phyloP scores from a whole-genome alignment of 2,329 filamentous ascomycete genomes.

The Bipolaris victoriae region DNA sequence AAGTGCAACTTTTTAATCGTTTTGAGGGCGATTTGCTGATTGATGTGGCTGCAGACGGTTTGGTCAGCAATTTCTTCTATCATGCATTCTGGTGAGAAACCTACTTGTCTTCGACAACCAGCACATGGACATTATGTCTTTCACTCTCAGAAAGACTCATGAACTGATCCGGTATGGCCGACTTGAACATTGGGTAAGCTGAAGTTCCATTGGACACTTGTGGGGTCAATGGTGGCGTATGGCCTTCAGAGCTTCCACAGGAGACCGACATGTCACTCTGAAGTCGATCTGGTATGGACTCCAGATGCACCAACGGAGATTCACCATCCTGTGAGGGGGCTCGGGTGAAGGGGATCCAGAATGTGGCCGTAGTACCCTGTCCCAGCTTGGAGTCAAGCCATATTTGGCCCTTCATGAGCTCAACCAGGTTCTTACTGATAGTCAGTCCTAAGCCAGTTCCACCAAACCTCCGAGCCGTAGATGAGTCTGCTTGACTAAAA shows the following conservation, averaged over 20 bases:
- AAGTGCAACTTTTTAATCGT: conserved; percentile 78
- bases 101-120: conserved; percentile 83
- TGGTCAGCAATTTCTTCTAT: conserved; percentile 5
- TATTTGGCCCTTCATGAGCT: conserved; percentile 81
- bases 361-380: conserved; percentile 73
- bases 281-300: conserved; percentile 69
- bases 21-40: conserved; percentile 77
- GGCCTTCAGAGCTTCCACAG: conserved; percentile 69
- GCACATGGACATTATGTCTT: conserved; percentile 68
- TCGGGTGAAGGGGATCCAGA: conserved; percentile 79
- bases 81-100: conserved; percentile 34
- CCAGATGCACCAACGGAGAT: conserved; percentile 65
- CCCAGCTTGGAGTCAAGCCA: conserved; percentile 70
- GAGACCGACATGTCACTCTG: conserved; percentile 65
- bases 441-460: conserved; percentile 79
- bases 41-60: conserved; percentile 56
- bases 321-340: conserved; percentile 61
- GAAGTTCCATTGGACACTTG: conserved; percentile 28
- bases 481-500: conserved; percentile 82
- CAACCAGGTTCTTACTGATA: conserved; percentile 77
- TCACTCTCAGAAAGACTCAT: conserved; percentile 62
- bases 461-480: conserved; percentile 77
- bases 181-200: conserved; percentile 35
- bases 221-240: conserved; percentile 53
- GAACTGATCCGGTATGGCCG: conserved; percentile 36